These are phyloP conservation scores for Candida vaughaniae DNA, from an alignment of 805 yeast genomes.

Conservation along the genomic window DNA sequence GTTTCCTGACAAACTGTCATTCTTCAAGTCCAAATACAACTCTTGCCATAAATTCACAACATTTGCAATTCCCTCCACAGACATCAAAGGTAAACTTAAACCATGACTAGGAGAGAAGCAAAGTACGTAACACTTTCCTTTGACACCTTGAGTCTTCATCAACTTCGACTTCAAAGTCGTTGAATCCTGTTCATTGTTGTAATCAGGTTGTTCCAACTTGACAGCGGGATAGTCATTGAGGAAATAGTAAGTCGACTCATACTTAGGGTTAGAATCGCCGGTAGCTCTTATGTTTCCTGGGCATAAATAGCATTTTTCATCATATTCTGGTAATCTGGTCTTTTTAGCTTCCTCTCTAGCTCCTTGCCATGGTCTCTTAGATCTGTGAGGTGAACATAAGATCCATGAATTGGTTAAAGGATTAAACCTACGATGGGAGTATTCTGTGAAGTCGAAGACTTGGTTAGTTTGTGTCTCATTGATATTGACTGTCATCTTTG, in stretches of 20 bases:
- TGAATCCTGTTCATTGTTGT: conserved; percentile 16
- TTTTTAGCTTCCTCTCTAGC: conserved; percentile 53
- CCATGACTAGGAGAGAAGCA: conserved; percentile 73
- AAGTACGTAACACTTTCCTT: conserved; percentile 68
- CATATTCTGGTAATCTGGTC: conserved; percentile 51
- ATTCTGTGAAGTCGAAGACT: conserved; percentile 50
- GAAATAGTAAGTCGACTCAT: conserved; percentile 57
- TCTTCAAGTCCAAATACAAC: conserved; percentile 46
- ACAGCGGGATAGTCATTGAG: conserved; percentile 74
- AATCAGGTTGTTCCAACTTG: conserved; percentile 52
- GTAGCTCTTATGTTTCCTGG: conserved; percentile 69
- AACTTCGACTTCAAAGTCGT: conserved; percentile 39
- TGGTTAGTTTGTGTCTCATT: conserved; percentile 7
- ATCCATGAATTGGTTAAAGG: conserved; percentile 70
- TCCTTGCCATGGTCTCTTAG: conserved; percentile 82
- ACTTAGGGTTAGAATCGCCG: conserved; percentile 58
- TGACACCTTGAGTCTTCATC: conserved; percentile 55
- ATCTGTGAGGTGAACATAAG: conserved; percentile 72
- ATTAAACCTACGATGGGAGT: conserved; percentile 68
- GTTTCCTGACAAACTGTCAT: conserved; percentile 31
- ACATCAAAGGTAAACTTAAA: conserved; percentile 64
- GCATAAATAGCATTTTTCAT: conserved; percentile 67
- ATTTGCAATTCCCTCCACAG: conserved; percentile 34
- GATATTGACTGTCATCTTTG: conserved; percentile 5
- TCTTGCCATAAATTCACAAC: conserved; percentile 64